Evolutionary conservation across 768 basidiomycete genomes (phyloP), one percentile per base, ranked within the genome.

Genomic region (Ramaria sp.): DNA sequence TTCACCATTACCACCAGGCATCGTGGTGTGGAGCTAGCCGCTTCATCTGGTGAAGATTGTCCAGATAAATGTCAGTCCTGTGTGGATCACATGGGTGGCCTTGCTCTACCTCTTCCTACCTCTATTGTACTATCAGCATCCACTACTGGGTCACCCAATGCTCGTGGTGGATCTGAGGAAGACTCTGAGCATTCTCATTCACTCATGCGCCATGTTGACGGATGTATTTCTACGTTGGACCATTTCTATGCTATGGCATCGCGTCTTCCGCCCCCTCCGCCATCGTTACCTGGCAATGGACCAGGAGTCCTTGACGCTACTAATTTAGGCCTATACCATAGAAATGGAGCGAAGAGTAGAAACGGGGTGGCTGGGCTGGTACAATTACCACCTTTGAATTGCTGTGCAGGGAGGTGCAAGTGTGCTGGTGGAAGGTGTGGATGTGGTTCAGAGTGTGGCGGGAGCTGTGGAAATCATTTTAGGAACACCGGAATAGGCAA

Each of bases 181-280:
- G 34, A 37, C 34, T 37, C 13, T 9, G 57, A 59, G 31, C 59
- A 41, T 34, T 59, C 24, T 37, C 61, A 51, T 62, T 24, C 55
- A 34, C 58, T 30, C 43, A 57, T 37, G 60, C 51, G 39, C 50
- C 60, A 33, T 62, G 47, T 45, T 51, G 15, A 7, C 33, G 58
- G 17, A 49, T 57, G 60, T 42, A 62, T 61, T 19, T 75, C 64
- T 59, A 74, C 75, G 64, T 71, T 88, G 56, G 80, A 87, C 57
- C 71, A 71, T 47, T 88, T 88, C 69, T 81, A 86, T 59, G 80
- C 82, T 30, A 84, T 83, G 3, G 83, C 86, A n/a, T 69, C 81
- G 5, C 74, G 86, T n/a, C 86, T 86, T n/a, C 69, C 70, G 12
- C 79, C 80, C 1, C 81, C 83, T 3, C 81, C 83, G 2, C 57